Base-by-base conservation (phyloP, 148 eudicot species). In the Polygonum aviculare region DNA sequence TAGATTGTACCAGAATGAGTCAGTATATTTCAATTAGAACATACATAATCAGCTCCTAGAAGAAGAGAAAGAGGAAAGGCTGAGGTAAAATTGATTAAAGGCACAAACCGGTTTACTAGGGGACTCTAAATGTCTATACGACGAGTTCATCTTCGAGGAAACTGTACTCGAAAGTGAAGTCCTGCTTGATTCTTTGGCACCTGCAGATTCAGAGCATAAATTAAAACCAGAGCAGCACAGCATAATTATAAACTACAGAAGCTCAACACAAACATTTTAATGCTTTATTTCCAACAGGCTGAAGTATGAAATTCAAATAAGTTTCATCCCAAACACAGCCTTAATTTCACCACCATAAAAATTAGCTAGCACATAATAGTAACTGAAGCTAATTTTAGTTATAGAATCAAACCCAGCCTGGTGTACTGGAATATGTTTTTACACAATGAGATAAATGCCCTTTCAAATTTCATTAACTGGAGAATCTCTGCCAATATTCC, bases 101-200 rank as follows among this genome's bases (percentile, higher is more conserved):
- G 69, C 69, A 33, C 70, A 63, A 63, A 63, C 70, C 70, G 14
- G 69, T 19, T 65, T 5, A 35, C 41, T 16, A 4, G 15, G 21
- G 44, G 44, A 4, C 39, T 2, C 39, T 62, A 15, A 69, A 92
- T 87, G 44, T 82, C 86, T 88, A 95, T 60, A 92, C 90, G 38
- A 87, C 78, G 31, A 95, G 90, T 71, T 95, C 99, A 69, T 93
- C 99, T 86, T 95, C 99, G 41, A 95, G 94, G 85, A 75, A 93
- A 78, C 87, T 89, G 77, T 91, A 91, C 90, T 89, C 96, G 4
- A 91, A 91, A 39, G 82, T 81, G 86, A 91, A 91, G 73, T 87
- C 90, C 1, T 89, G 86, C 85, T 91, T 91, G 79, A 91, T 84
- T 82, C 96, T 86, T 76, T 91, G 96, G 85, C 96, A 91, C 95